Percentiles rank a stretch among this genome's conserved stretches.
Conservation (phyloP, 106 monocot genomes). For the Alisma plantagoaquatica region DNA sequence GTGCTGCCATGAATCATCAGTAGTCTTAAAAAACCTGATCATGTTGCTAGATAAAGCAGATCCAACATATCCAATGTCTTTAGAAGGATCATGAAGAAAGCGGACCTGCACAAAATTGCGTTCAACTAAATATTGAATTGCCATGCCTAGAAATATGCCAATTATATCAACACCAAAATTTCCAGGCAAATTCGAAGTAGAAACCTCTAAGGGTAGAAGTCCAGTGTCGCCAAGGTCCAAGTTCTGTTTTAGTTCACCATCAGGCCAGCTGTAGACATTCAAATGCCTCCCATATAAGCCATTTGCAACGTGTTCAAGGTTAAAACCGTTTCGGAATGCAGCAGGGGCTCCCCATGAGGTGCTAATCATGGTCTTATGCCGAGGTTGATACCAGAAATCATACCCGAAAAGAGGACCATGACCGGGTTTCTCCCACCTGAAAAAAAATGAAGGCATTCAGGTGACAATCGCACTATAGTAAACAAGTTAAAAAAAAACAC, state of each 20-base stretch:
- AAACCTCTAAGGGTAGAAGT: conserved; percentile 85
- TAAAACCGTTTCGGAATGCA: conserved; percentile 75
- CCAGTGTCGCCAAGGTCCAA: conserved; percentile 76
- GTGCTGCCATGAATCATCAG: conserved; percentile 73
- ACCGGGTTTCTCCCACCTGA: conserved; percentile 98
- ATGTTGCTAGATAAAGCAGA: conserved; percentile 81
- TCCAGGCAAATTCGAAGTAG: conserved; percentile 1
- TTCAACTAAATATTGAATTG: not conserved
- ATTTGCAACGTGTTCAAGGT: conserved; percentile 67
- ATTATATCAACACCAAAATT: not conserved
- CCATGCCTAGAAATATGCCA: not conserved
- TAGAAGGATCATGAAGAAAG: conserved; percentile 92
- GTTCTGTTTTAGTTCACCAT: conserved; percentile 87
- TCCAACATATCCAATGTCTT: conserved; percentile 82
- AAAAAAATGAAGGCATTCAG: conserved; percentile 4
- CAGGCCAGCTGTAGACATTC: conserved; percentile 87
- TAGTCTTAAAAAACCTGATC: conserved; percentile 87
- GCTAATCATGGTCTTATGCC: conserved; percentile 94
- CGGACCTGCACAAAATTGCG: conserved; percentile 32
- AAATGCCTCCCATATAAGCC: conserved; percentile 90
- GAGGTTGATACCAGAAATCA: conserved; percentile 98
- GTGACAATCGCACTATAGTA: too few relatives aligned
- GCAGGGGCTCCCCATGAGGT: conserved; percentile 94
- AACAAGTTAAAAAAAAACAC: too few relatives aligned
- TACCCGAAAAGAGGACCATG: conserved; percentile 86